Percentiles rank a stretch among this genome's conserved stretches.
Evolutionary conservation across 345 rosid species (phyloP).

Genomic region (Streptanthus diversifolius): DNA sequence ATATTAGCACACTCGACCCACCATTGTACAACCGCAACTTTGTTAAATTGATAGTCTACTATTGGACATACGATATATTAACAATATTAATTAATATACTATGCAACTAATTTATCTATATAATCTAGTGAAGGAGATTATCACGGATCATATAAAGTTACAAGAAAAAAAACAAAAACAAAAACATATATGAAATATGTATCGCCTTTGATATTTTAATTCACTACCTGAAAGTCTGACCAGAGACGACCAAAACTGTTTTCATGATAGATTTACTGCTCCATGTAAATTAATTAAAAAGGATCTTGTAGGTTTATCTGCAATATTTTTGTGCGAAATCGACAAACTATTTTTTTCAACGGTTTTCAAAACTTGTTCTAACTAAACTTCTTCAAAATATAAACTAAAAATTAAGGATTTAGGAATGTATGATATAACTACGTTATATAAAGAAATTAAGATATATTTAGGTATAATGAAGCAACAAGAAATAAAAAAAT

Average conservation of each 20-base stretch:
- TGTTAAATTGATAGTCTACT: constrained; percentile 4
- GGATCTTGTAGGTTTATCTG: not conserved
- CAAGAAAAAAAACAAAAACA: no score
- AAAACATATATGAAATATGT: not conserved
- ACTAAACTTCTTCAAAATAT: not conserved
- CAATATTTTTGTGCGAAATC: not conserved
- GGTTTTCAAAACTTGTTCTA: not conserved
- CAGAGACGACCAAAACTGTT: constrained; percentile 8
- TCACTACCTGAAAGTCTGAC: constrained; percentile 14
- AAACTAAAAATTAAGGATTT: not conserved
- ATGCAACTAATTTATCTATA: not conserved
- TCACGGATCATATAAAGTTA: not conserved
- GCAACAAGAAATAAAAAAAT: not conserved
- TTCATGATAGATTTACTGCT: constrained; percentile 2
- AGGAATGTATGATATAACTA: not conserved
- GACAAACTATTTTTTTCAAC: not conserved
- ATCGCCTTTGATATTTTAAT: not conserved
- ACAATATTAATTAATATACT: not conserved
- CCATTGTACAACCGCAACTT: constrained; percentile 15
- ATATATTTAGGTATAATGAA: not conserved
- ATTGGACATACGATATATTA: not conserved
- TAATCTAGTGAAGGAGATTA: not conserved
- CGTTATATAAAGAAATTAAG: not conserved
- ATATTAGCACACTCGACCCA: constrained; percentile 17
- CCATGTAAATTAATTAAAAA: not conserved